Percentiles rank a stretch among this genome's conserved stretches.
phyloP scores from a whole-genome alignment of 768 basidiomycete species.

The Lactarius sp. region DNA sequence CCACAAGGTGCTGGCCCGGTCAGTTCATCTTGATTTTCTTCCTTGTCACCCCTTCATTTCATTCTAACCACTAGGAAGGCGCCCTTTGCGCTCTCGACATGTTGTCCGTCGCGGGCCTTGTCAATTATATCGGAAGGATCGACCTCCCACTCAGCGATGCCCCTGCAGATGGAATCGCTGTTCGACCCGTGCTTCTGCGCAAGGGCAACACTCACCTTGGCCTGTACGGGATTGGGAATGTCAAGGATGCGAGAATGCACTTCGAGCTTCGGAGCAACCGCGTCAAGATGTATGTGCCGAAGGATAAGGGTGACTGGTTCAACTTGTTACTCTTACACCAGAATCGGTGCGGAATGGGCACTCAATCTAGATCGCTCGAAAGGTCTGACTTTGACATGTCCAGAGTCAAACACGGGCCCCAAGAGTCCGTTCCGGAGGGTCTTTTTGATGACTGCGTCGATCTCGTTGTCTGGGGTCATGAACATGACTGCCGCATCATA shows the following conservation, averaged over 20 bases:
- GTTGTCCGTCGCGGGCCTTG: conserved; percentile 85
- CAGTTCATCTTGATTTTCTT: conserved; percentile 31
- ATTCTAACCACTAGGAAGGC: conserved; percentile 58
- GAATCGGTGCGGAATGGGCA: conserved; percentile 64
- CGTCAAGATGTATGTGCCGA: conserved; percentile 95
- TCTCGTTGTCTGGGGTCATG: conserved; percentile 97
- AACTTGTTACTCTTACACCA: conserved; percentile 93
- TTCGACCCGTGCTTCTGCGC: conserved; percentile 84
- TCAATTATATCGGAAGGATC: conserved; percentile 98
- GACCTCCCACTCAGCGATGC: conserved; percentile 76
- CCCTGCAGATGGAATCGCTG: conserved; percentile 73
- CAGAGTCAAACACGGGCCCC: conserved; percentile 92
- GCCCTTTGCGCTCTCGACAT: conserved; percentile 94
- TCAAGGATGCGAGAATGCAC: conserved; percentile 95
- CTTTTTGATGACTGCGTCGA: conserved; percentile 96
- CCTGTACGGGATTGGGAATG: conserved; percentile 92
- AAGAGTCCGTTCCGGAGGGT: conserved; percentile 91
- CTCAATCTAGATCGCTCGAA: background rate
- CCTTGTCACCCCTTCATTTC: background rate
- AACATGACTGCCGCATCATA: conserved; percentile 92
- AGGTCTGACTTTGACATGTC: background rate
- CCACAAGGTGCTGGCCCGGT: conserved; percentile 94
- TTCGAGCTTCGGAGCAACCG: conserved; percentile 91
- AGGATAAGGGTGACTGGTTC: conserved; percentile 89
- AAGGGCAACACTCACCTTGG: conserved; percentile 88